A percentile compares a stretch with the other conserved stretches of the same genome.
Conservation (phyloP, 2,329 filamentous ascomycete genomes). For the Dactylellina haptotyla region DNA sequence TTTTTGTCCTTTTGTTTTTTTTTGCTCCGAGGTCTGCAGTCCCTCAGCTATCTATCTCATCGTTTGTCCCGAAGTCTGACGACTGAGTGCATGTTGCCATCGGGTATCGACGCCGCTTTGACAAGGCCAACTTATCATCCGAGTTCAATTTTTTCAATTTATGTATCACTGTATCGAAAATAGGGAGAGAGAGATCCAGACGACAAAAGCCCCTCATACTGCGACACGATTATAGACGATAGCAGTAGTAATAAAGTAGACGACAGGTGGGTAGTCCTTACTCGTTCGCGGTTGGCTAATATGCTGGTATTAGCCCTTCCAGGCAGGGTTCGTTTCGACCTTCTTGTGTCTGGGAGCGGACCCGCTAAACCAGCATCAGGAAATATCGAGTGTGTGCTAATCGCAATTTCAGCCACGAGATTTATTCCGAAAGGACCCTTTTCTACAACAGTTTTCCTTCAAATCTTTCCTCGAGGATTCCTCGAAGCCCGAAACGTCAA, state of each 20-base stretch:
- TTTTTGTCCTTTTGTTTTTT: not conserved
- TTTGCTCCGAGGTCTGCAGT: constrained; percentile 4
- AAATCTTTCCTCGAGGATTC: not conserved
- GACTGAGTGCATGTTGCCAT: constrained; percentile 10
- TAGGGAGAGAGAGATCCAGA: too few relatives aligned
- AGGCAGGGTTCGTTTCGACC: not conserved
- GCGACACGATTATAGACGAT: not conserved
- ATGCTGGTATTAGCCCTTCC: not conserved
- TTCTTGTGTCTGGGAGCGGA: not conserved
- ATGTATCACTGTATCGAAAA: too few relatives aligned
- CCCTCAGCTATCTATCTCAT: constrained; percentile 18
- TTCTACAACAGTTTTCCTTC: not conserved
- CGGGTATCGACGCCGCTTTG: not conserved
- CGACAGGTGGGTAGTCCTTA: not conserved
- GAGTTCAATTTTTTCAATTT: too few relatives aligned
- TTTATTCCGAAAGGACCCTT: constrained; percentile 6
- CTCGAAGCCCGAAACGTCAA: not conserved
- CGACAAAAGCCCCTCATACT: not conserved
- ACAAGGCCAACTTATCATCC: too few relatives aligned
- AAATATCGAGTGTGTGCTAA: not conserved
- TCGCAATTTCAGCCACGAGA: constrained; percentile 12
- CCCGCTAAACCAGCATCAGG: constrained; percentile 8
- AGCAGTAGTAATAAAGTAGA: too few relatives aligned
- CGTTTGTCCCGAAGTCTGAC: constrained; percentile 13
- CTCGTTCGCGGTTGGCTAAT: not conserved